phyloP scores from a whole-genome alignment of 352 stramenopile species.

The Blastocystis sp. region DNA sequence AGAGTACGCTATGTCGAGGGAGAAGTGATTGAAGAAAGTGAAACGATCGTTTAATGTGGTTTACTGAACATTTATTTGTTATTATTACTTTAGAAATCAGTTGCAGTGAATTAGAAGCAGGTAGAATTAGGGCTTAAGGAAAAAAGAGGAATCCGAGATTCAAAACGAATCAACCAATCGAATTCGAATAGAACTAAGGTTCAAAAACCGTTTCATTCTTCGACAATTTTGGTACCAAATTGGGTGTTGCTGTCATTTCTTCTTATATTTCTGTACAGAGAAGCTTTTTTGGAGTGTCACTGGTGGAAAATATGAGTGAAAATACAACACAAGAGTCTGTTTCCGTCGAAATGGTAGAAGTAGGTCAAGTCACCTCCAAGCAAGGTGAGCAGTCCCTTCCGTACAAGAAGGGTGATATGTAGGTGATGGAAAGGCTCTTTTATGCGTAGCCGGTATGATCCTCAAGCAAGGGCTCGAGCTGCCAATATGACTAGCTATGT shows the following conservation, averaged over 20 bases:
- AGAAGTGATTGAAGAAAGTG: background rate
- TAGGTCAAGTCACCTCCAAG: background rate
- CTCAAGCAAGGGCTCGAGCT: background rate
- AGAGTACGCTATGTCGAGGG: background rate
- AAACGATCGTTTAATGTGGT: constrained; percentile 4
- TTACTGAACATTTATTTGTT: constrained; percentile 15
- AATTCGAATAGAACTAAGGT: background rate
- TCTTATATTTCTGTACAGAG: background rate
- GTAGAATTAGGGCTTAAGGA: background rate
- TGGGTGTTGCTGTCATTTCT: too few relatives aligned
- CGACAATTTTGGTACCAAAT: too few relatives aligned
- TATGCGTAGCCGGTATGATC: constrained; percentile 35
- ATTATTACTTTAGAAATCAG: background rate
- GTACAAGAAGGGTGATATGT: background rate
- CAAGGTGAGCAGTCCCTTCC: background rate
- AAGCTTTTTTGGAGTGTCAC: background rate
- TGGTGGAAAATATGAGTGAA: background rate
- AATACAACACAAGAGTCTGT: background rate
- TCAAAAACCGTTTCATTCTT: background rate
- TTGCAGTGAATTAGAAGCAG: background rate
- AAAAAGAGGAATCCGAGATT: background rate
- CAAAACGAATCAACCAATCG: background rate
- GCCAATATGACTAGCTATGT: constrained; percentile 59
- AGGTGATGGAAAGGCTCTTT: background rate
- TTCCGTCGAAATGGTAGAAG: background rate